Evolutionary conservation across 2,329 filamentous ascomycete species (phyloP).

Genomic region (Penicillium sp.): DNA sequence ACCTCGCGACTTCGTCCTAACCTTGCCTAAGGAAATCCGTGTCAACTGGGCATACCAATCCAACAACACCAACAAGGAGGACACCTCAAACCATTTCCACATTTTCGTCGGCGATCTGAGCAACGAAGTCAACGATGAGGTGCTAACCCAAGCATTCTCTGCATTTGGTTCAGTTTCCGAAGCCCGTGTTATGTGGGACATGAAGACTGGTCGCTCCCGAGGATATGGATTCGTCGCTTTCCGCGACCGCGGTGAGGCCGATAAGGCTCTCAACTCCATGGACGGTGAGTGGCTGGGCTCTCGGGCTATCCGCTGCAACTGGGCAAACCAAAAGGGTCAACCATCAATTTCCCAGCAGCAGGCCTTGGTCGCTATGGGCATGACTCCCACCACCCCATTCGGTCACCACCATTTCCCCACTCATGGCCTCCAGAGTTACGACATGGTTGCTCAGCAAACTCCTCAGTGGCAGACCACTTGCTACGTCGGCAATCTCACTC

Average conservation of each 20-base stretch:
- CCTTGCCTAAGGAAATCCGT: slow-evolving; percentile 75
- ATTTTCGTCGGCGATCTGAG: slow-evolving; percentile 98
- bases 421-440: slow-evolving; percentile 94
- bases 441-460: slow-evolving; percentile 94
- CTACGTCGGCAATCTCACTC: slow-evolving; percentile 96
- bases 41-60: slow-evolving; percentile 99
- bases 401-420: slow-evolving; percentile 98
- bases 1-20: neutral
- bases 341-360: slow-evolving; percentile 97
- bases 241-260: slow-evolving; percentile 87
- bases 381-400: slow-evolving; percentile 95
- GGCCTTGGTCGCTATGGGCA: slow-evolving; percentile 94
- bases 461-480: slow-evolving; percentile 97
- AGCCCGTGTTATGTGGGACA: slow-evolving; percentile 99
- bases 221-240: slow-evolving; percentile 98
- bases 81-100: slow-evolving; percentile 97
- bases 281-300: slow-evolving; percentile 99
- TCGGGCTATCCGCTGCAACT: slow-evolving; percentile 97
- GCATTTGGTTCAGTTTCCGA: slow-evolving; percentile 95
- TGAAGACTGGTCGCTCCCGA: slow-evolving; percentile 97
- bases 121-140: slow-evolving; percentile 98
- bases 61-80: slow-evolving; percentile 90
- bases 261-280: slow-evolving; percentile 96
- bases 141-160: slow-evolving; percentile 89
- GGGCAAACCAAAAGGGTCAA: slow-evolving; percentile 99